Percentiles rank a stretch among this genome's conserved stretches.
Evolutionary conservation across 1,284 basidiomycete genomes (phyloP).

Genomic region (Leccinum proximum): DNA sequence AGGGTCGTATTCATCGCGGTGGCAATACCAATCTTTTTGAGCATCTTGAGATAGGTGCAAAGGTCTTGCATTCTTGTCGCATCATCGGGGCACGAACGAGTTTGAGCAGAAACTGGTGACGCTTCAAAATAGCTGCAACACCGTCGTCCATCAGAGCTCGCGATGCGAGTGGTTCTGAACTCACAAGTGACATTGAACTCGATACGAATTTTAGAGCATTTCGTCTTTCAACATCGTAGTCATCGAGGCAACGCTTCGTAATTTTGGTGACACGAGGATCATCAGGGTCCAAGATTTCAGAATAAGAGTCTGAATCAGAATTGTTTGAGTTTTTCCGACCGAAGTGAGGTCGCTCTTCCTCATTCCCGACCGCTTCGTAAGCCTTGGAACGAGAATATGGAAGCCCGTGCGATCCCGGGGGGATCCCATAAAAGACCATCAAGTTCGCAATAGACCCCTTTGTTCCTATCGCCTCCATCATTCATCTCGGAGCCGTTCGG

Average conservation of each 20-base stretch:
- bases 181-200: conserved; percentile 69
- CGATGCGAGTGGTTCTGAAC: conserved; percentile 16
- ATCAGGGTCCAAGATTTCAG: conserved; percentile 50
- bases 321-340: conserved; percentile 19
- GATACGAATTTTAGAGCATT: conserved; percentile 56
- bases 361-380: conserved; percentile 16
- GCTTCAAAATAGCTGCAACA: conserved; percentile 46
- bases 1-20: conserved; percentile 60
- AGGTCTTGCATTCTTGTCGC: too few relatives aligned
- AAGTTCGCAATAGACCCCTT: conserved; percentile 17
- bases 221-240: conserved; percentile 57
- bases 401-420: conserved; percentile 23
- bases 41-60: conserved; percentile 50
- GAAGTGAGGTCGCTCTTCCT: conserved; percentile 7
- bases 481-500: too few relatives aligned
- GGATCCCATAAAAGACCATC: conserved; percentile 48
- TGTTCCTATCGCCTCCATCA: too few relatives aligned
- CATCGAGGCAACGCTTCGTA: conserved; percentile 43
- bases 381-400: conserved; percentile 28
- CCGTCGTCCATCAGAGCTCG: not conserved
- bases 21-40: conserved; percentile 77
- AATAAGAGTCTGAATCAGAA: conserved; percentile 33
- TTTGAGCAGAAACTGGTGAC: conserved; percentile 61
- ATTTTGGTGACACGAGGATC: conserved; percentile 50
- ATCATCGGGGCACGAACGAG: conserved; percentile 63